Percentiles rank a stretch among this genome's conserved stretches.
phyloP scores from a whole-genome alignment of 495 filamentous ascomycete species.

The Penicillium parvum region DNA sequence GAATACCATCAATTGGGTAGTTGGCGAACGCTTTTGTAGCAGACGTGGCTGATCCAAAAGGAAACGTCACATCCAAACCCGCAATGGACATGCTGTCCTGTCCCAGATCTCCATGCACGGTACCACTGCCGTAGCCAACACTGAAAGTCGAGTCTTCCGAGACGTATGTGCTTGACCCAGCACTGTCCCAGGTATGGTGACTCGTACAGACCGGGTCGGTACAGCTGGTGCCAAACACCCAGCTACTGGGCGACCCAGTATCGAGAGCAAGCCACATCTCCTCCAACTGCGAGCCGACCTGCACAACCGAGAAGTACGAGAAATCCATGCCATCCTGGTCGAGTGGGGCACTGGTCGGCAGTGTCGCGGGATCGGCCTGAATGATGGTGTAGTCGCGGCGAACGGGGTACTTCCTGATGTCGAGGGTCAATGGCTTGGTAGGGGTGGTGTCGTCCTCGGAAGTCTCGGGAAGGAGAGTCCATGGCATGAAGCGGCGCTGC shows the following conservation, averaged over 20 bases:
- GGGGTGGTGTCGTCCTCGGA: constrained; percentile 14
- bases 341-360: constrained; percentile 57
- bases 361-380: constrained; percentile 47
- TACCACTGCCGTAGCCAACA: constrained; percentile 69
- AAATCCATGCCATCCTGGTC: constrained; percentile 73
- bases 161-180: constrained; percentile 54
- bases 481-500: constrained; percentile 36
- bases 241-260: constrained; percentile 71
- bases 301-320: constrained; percentile 69
- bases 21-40: constrained; percentile 64
- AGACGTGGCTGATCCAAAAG: constrained; percentile 64
- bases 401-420: constrained; percentile 29
- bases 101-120: constrained; percentile 57
- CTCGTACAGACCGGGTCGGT: constrained; percentile 52
- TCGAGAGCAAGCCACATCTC: constrained; percentile 72
- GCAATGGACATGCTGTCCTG: constrained; percentile 63
- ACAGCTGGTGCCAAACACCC: constrained; percentile 71
- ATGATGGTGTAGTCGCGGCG: constrained; percentile 57
- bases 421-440: constrained; percentile 20
- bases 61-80: constrained; percentile 53
- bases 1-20: constrained; percentile 84
- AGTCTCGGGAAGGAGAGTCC: constrained; percentile 11
- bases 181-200: constrained; percentile 63
- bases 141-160: constrained; percentile 43
- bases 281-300: constrained; percentile 60